phyloP scores from a whole-genome alignment of 768 basidiomycete genomes.

The Tephrocybe sp. region DNA sequence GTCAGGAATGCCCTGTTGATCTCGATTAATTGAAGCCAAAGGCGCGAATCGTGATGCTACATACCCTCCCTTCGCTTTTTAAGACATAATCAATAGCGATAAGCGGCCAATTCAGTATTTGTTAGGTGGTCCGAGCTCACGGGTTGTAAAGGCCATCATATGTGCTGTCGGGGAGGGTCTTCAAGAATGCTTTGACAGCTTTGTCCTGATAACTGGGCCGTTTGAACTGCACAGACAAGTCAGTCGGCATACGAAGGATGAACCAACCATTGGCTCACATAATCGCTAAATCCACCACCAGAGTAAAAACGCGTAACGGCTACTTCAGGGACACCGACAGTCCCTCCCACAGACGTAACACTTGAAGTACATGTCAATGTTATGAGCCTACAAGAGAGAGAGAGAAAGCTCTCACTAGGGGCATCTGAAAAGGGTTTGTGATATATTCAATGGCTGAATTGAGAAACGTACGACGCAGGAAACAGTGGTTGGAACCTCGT shows the following conservation, averaged over 20 bases:
- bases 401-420: conserved; percentile 51
- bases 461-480: conserved; percentile 48
- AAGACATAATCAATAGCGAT: neutral
- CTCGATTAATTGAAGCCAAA: no score
- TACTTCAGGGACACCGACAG: conserved; percentile 52
- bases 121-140: conserved; percentile 27
- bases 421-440: conserved; percentile 28
- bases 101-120: neutral
- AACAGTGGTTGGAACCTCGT: conserved; percentile 59
- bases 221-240: conserved; percentile 19
- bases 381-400: neutral
- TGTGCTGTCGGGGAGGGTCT: conserved; percentile 36
- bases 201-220: conserved; percentile 39
- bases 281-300: conserved; percentile 73
- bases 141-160: conserved; percentile 55
- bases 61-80: conserved; percentile 55
- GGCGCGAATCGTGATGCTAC: conserved; percentile 31
- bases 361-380: conserved; percentile 30
- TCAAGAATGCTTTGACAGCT: conserved; percentile 26
- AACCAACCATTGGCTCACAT: conserved; percentile 40
- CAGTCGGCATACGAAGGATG: neutral
- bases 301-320: conserved; percentile 60
- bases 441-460: neutral
- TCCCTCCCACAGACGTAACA: conserved; percentile 71
- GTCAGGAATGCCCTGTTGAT: conserved; percentile 58